Conservation (phyloP, 2,329 filamentous ascomycete species). For the Aspergillus sojae region DNA sequence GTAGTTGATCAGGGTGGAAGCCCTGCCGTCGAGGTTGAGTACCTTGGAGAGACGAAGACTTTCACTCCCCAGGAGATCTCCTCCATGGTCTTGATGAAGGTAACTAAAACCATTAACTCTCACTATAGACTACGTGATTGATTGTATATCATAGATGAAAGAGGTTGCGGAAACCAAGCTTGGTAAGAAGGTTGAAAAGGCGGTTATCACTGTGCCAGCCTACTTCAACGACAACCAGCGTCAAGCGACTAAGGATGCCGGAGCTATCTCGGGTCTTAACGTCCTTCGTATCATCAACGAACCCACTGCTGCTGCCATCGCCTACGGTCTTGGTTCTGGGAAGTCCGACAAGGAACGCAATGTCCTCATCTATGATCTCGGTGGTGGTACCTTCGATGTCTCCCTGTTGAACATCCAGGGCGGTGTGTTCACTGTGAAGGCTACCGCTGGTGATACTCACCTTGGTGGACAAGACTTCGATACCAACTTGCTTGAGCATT, state of each 20-base stretch:
- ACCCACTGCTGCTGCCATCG: conserved; percentile 95
- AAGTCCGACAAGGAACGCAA: conserved; percentile 98
- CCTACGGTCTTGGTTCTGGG: conserved; percentile 93
- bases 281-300: conserved; percentile 99
- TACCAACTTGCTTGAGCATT: conserved; percentile 91
- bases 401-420: conserved; percentile 98
- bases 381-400: conserved; percentile 99
- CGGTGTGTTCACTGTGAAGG: conserved; percentile 99
- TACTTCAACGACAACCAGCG: conserved; percentile 99
- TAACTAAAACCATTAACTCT: conserved; percentile 46
- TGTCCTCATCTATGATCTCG: conserved; percentile 99
- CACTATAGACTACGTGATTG: conserved; percentile 22
- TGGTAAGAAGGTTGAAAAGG: conserved; percentile 98
- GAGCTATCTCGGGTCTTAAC: conserved; percentile 95
- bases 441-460: conserved; percentile 96
- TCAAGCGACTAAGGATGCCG: conserved; percentile 98
- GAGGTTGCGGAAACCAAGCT: conserved; percentile 98
- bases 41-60: conserved; percentile 89
- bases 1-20: conserved; percentile 85
- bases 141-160: conserved; percentile 74
- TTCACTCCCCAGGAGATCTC: conserved; percentile 99
- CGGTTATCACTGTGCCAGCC: conserved; percentile 96
- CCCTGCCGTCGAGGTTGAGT: conserved; percentile 93
- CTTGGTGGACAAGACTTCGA: conserved; percentile 96
- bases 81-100: conserved; percentile 97